These are phyloP conservation scores for Capsella bursapastoris DNA, from an alignment of 345 rosid genomes.

Conservation along the genomic window DNA sequence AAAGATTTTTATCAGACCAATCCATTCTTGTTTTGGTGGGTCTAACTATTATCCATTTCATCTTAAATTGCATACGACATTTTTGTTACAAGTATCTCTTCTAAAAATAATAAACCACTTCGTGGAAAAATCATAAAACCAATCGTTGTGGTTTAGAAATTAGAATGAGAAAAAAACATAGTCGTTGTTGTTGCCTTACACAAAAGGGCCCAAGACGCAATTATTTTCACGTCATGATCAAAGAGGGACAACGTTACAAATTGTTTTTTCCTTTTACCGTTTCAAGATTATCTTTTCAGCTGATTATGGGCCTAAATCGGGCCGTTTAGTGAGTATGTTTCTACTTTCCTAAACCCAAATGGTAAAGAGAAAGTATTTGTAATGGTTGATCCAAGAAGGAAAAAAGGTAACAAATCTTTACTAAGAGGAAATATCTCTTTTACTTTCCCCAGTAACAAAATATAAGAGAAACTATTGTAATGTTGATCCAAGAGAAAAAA, in stretches of 20 bases:
- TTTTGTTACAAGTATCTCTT: constrained; percentile 21
- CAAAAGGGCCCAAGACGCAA: constrained; percentile 2
- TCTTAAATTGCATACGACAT: constrained; percentile 3
- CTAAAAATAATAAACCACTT: not conserved
- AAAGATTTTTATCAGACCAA: not conserved
- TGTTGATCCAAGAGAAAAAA: constrained; percentile 2
- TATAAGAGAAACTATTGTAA: not conserved
- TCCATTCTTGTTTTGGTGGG: constrained; percentile 18
- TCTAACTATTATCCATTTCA: constrained; percentile 22
- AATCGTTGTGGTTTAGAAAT: constrained; percentile 12
- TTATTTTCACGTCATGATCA: constrained; percentile 18
- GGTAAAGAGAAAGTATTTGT: not conserved
- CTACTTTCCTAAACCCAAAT: not conserved
- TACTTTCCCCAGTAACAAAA: not conserved
- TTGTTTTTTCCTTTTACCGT: no score
- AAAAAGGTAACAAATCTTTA: not conserved
- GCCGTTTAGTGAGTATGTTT: not conserved
- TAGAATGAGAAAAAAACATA: not conserved
- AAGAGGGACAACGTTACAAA: not conserved
- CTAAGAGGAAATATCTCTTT: not conserved
- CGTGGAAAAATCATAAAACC: not conserved
- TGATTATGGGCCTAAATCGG: constrained; percentile 23
- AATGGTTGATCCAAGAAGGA: not conserved
- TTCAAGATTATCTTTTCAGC: constrained; percentile 1
- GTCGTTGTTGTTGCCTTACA: not conserved